Conservation (phyloP, 371 early-diverging fungal species). For the Zychaea mexicana region DNA sequence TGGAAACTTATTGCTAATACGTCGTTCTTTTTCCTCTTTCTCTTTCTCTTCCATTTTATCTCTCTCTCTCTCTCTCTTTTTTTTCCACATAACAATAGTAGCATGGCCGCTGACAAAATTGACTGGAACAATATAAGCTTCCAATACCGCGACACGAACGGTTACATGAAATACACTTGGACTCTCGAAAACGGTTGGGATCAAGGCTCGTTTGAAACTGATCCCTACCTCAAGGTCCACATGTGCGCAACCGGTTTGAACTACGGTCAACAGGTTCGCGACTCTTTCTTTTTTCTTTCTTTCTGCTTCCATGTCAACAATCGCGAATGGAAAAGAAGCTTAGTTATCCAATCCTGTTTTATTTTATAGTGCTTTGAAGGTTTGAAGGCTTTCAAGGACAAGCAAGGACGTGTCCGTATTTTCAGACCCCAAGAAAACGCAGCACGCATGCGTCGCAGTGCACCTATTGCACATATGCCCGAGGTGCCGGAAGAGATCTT, state of each 20-base stretch:
- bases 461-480: constrained; percentile 64
- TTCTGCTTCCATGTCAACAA: no score
- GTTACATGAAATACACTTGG: constrained; percentile 67
- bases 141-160: constrained; percentile 65
- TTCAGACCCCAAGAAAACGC: constrained; percentile 80
- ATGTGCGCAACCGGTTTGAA: constrained; percentile 66
- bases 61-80: not conserved
- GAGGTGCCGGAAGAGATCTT: constrained; percentile 67
- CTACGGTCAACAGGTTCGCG: constrained; percentile 70
- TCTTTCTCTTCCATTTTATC: not conserved
- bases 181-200: constrained; percentile 65
- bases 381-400: constrained; percentile 79
- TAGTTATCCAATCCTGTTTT: no score
- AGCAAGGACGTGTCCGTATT: constrained; percentile 71
- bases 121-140: constrained; percentile 76
- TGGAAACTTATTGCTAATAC: no score
- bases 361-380: constrained; percentile 78
- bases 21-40: no score
- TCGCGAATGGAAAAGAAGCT: no score
- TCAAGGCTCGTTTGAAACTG: constrained; percentile 57
- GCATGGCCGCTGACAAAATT: constrained; percentile 31
- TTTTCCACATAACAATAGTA: not conserved
- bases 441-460: constrained; percentile 64
- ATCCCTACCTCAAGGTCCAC: constrained; percentile 51
- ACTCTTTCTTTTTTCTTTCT: not conserved